Evolutionary conservation across 208 protist genomes (phyloP).

Genomic region (Crithidia sp.): DNA sequence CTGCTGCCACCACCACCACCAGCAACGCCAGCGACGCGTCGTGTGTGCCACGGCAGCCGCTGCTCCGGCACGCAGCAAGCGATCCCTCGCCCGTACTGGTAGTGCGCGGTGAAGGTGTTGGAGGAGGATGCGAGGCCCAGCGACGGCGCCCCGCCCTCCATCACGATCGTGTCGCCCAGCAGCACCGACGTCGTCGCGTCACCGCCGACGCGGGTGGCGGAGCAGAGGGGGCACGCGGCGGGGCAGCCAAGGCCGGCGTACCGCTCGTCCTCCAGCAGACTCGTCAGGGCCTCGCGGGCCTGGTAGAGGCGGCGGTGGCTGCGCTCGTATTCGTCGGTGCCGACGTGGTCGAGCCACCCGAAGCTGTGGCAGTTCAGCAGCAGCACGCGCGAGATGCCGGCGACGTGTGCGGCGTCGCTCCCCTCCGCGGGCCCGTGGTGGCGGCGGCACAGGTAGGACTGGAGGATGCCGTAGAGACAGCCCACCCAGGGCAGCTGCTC

Average conservation of each 20-base stretch:
- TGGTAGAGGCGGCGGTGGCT: conserved; percentile 43
- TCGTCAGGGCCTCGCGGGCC: conserved; percentile 29
- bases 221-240: conserved; percentile 23
- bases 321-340: conserved; percentile 54
- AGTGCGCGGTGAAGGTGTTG: conserved; percentile 47
- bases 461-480: conserved; percentile 53
- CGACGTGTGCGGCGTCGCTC: background rate
- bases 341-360: conserved; percentile 57
- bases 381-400: conserved; percentile 45
- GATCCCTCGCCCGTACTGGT: conserved; percentile 68
- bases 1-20: background rate
- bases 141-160: conserved; percentile 68
- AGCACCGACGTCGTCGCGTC: conserved; percentile 46
- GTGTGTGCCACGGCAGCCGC: conserved; percentile 2
- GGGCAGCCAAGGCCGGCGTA: conserved; percentile 37
- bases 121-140: conserved; percentile 37
- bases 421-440: background rate
- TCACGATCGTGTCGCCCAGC: conserved; percentile 60
- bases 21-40: background rate
- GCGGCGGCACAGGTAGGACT: conserved; percentile 27
- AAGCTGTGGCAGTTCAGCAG: conserved; percentile 76
- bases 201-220: conserved; percentile 9
- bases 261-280: conserved; percentile 35
- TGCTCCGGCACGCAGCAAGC: conserved; percentile 51
- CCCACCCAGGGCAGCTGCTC: conserved; percentile 69